Evolutionary conservation across 2,329 filamentous ascomycete species (phyloP).

Genomic region (Colletotrichum zoysiae): DNA sequence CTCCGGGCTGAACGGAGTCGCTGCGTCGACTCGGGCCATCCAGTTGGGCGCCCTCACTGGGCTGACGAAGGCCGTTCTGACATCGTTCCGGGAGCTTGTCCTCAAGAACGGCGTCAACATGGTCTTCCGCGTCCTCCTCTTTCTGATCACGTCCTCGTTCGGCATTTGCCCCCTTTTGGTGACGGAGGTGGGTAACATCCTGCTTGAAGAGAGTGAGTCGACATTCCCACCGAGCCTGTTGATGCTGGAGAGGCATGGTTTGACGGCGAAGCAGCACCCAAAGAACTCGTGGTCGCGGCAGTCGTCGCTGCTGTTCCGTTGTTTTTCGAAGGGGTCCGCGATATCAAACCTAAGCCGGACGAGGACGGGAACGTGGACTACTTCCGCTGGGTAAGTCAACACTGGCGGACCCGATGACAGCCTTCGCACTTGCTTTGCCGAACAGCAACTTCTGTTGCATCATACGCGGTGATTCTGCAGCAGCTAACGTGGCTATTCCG

Average conservation of each 20-base stretch:
- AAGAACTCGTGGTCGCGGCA: conserved; percentile 1
- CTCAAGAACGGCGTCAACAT: not conserved
- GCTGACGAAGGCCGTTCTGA: not conserved
- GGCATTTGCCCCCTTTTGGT: not conserved
- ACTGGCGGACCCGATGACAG: not conserved
- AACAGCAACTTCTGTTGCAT: not conserved
- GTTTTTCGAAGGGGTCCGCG: not conserved
- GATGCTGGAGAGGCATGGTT: not conserved
- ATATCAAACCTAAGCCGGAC: not conserved
- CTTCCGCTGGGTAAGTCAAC: not conserved
- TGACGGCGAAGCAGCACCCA: not conserved
- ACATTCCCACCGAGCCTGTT: not conserved
- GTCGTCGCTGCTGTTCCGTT: not conserved
- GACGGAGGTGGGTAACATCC: not conserved
- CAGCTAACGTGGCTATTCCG: not conserved
- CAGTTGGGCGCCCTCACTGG: not conserved
- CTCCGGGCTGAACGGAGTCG: not conserved
- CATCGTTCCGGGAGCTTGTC: not conserved
- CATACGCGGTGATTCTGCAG: not conserved
- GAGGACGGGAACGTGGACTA: not conserved
- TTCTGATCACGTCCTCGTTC: not conserved
- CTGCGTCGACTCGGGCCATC: not conserved
- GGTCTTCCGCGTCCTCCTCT: not conserved
- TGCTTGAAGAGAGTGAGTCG: conserved; percentile 1
- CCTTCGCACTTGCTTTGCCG: not conserved